Evolutionary conservation across 768 basidiomycete genomes (phyloP), one percentile per base, ranked within the genome.

Genomic region (Phaeotremella skinneri): DNA sequence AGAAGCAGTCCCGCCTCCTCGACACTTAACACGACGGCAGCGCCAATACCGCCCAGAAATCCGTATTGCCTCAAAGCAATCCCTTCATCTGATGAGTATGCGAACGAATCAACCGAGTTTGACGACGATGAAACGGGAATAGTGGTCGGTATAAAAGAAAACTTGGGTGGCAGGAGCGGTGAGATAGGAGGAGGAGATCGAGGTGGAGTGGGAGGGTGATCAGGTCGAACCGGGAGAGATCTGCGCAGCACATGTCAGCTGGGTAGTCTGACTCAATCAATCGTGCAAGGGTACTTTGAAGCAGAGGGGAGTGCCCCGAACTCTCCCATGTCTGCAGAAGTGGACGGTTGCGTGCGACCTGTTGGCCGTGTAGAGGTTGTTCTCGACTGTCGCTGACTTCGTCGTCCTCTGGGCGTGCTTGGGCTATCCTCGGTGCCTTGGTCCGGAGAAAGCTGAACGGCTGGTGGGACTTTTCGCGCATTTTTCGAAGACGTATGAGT

Each of bases 61-160:
- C 73, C 73, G 61, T 75, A 75, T 34, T 45, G 48, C 23, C 67
- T 49, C 11, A 50, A 3, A 3, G 39, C 34, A 11, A 41, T 23
- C 25, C 48, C 52, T 41, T 73, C 64, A 29, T 68, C 63, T 2
- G 56, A 43, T 3, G 63, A 55, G 51, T 68, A 71, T 4, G 51
- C 23, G 42, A 68, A 66, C n/a, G 64, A 68, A 26, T 72, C 70
- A 52, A 68, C 57, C 1, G 70, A 72, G 26, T 67, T 68, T 39
- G 43, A 43, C 13, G 65, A 64, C 2, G 60, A 52, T 4, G 62
- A 58, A 2, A 32, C n/a, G 9, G 62, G 52, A 2, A 62, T 52
- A 13, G 67, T 55, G 2, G 69, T 70, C 4, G 65, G 67, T 34
- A 56, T 29, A 48, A 73, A 73, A 30, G 61, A 49, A 57, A 62